These are phyloP conservation scores for Berberis thunbergii DNA, from an alignment of 164 flowering plant genomes.

Conservation along the genomic window DNA sequence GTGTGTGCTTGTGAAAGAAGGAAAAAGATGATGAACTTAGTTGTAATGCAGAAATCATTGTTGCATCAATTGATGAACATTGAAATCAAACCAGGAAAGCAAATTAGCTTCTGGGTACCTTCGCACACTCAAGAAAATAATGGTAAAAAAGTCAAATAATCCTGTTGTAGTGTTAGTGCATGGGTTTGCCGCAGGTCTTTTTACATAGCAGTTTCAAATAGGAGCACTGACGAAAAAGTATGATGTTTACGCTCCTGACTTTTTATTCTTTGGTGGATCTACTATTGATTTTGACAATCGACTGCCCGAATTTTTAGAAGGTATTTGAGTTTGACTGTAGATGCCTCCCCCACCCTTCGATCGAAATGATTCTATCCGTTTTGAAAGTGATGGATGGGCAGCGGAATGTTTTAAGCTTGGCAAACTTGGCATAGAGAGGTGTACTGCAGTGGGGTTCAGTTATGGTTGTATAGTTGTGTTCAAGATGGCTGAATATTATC, in stretches of 20 bases:
- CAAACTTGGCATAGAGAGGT: conserved; percentile 51
- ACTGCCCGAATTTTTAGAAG: conserved; percentile 22
- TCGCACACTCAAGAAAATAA: conserved; percentile 28
- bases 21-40: conserved; percentile 75
- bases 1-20: not conserved
- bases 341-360: no score
- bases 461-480: conserved; percentile 87
- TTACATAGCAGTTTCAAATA: conserved; percentile 85
- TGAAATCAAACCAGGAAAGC: conserved; percentile 65
- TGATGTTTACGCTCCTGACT: conserved; percentile 66
- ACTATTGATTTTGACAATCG: conserved; percentile 36
- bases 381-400: no score
- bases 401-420: conserved; percentile 46
- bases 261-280: conserved; percentile 72
- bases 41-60: conserved; percentile 69
- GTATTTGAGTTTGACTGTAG: no score
- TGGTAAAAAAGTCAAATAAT: conserved; percentile 11
- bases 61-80: conserved; percentile 51
- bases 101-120: conserved; percentile 82
- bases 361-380: no score
- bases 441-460: conserved; percentile 66
- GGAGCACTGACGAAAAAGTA: conserved; percentile 55
- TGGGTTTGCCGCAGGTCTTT: conserved; percentile 79
- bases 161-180: conserved; percentile 61
- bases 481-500: conserved; percentile 59